Percentiles rank a stretch among this genome's conserved stretches.
Evolutionary conservation across 1,139 yeast genomes (phyloP).

Genomic region (Geotrichum bryndzae): DNA sequence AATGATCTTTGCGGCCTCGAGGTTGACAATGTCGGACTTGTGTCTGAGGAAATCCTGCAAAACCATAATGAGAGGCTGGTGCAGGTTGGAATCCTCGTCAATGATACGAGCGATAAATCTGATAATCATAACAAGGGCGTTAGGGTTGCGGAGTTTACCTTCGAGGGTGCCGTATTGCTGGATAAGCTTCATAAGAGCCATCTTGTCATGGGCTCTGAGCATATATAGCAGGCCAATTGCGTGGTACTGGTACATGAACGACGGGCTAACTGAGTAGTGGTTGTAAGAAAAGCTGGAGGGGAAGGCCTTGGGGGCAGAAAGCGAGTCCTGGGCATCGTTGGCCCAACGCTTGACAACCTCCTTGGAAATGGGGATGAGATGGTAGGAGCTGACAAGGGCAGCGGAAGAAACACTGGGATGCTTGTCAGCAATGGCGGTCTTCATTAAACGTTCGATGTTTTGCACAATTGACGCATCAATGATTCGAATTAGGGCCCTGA

Average conservation of each 20-base stretch:
- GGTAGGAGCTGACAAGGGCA: conserved; percentile 85
- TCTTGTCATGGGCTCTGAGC: conserved; percentile 83
- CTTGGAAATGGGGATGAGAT: conserved; percentile 79
- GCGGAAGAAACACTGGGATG: conserved; percentile 89
- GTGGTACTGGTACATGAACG: conserved; percentile 89
- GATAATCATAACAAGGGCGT: conserved; percentile 77
- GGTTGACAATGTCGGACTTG: conserved; percentile 83
- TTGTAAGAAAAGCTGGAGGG: conserved; percentile 48
- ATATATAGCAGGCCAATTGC: conserved; percentile 88
- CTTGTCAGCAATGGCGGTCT: conserved; percentile 86
- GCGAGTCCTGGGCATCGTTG: conserved; percentile 87
- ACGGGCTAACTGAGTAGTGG: conserved; percentile 13
- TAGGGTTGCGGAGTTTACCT: conserved; percentile 41
- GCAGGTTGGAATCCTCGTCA: conserved; percentile 48
- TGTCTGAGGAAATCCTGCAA: conserved; percentile 69
- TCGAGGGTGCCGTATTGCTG: conserved; percentile 61
- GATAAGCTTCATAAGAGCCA: conserved; percentile 88
- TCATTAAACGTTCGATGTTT: conserved; percentile 88
- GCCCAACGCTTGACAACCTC: conserved; percentile 91
- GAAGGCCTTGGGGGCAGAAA: conserved; percentile 51
- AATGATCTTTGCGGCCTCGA: conserved; percentile 88
- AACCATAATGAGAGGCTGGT: conserved; percentile 50
- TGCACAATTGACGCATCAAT: conserved; percentile 90
- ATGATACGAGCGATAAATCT: conserved; percentile 73
- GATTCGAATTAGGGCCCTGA: conserved; percentile 83